phyloP scores from a whole-genome alignment of 192 early-diverging fungal genomes.

The Paraglomus occultum region DNA sequence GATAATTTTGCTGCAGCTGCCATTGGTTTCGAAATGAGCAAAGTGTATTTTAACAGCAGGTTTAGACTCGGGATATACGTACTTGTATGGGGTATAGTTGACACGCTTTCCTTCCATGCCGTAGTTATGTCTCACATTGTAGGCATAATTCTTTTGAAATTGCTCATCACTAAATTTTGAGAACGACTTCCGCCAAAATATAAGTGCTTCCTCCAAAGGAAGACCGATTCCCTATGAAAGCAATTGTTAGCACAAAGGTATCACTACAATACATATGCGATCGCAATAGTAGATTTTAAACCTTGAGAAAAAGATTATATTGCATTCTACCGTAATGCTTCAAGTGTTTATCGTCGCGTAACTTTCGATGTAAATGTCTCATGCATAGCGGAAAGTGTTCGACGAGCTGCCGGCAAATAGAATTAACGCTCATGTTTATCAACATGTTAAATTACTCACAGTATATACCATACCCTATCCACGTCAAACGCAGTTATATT shows the following conservation, averaged over 20 bases:
- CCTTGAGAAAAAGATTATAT: conserved; percentile 91
- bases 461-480: conserved; percentile 46
- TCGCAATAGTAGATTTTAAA: conserved; percentile 6
- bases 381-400: conserved; percentile 91
- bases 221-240: conserved; percentile 72
- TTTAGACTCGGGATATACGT: conserved; percentile 8
- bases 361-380: conserved; percentile 71
- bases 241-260: not conserved
- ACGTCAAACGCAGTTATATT: conserved; percentile 66
- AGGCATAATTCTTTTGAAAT: conserved; percentile 91
- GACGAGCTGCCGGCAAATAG: conserved; percentile 39
- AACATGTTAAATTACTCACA: not conserved
- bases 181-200: conserved; percentile 91
- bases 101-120: conserved; percentile 88
- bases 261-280: not conserved
- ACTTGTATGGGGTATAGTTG: conserved; percentile 74
- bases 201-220: conserved; percentile 81
- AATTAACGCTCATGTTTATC: not conserved
- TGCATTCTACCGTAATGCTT: conserved; percentile 88
- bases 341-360: conserved; percentile 75
- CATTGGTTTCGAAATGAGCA: not conserved
- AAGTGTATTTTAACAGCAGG: too few relatives aligned
- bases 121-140: conserved; percentile 96
- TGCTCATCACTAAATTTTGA: conserved; percentile 76
- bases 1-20: conserved; percentile 88